Percentiles rank a stretch among this genome's conserved stretches.
These are phyloP conservation scores for Skeletonema costatum DNA, from an alignment of 108 stramenopile species.

Conservation along the genomic window DNA sequence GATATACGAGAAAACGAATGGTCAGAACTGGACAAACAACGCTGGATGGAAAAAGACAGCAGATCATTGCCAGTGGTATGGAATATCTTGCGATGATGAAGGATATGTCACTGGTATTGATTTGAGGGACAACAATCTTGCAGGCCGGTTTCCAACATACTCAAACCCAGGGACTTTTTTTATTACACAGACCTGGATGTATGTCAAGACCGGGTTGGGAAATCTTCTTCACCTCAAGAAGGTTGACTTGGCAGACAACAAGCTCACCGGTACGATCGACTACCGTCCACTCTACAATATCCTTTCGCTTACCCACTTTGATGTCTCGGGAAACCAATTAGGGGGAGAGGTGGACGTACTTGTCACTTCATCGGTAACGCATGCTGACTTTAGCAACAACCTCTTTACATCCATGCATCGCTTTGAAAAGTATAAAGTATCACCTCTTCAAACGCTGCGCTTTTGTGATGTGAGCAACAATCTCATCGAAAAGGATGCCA, in stretches of 20 bases:
- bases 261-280: not conserved
- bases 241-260: slow-evolving; percentile 23
- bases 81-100: too few species aligned
- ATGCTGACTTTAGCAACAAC: too few species aligned
- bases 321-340: too few species aligned
- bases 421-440: slow-evolving; percentile 53
- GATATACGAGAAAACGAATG: slow-evolving; percentile 49
- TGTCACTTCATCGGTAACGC: too few species aligned
- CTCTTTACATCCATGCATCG: slow-evolving; percentile 43
- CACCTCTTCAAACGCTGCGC: slow-evolving; percentile 2
- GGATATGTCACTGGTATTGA: too few species aligned
- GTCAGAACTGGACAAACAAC: slow-evolving; percentile 29
- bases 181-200: too few species aligned
- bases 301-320: not conserved
- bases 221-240: not conserved
- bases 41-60: not conserved
- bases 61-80: not conserved
- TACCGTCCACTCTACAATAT: slow-evolving; percentile 53
- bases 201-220: too few species aligned
- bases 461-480: slow-evolving; percentile 3
- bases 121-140: not conserved
- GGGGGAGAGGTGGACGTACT: too few species aligned
- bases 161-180: not conserved
- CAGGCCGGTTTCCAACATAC: not conserved
- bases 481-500: slow-evolving; percentile 33